Conservation (phyloP, 768 basidiomycete species). For the Mrakia blollopis region DNA sequence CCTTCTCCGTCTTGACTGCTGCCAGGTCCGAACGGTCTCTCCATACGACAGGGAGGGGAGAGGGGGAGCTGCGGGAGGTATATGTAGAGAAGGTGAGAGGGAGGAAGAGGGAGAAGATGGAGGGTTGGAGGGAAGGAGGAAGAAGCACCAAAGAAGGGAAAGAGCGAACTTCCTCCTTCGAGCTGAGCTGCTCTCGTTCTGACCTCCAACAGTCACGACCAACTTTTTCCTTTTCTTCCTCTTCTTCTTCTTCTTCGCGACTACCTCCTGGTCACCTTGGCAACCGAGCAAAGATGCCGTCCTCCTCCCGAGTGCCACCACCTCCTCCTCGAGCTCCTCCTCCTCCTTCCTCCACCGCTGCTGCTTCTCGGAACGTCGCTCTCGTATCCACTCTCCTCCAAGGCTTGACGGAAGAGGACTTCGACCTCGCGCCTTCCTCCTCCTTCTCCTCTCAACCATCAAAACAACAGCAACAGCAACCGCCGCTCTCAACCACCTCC, state of each 20-base stretch:
- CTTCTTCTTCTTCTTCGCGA: neutral
- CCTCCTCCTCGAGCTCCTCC: neutral
- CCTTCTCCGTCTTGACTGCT: constrained; percentile 9
- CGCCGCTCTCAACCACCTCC: neutral
- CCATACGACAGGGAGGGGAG: neutral
- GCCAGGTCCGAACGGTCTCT: neutral
- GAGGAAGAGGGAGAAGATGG: neutral
- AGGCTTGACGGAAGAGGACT: neutral
- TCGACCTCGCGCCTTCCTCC: neutral
- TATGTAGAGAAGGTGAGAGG: neutral
- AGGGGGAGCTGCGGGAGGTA: neutral
- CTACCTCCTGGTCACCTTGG: neutral
- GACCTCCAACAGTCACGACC: neutral
- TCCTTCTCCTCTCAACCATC: neutral
- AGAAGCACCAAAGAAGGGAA: no score
- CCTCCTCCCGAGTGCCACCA: neutral
- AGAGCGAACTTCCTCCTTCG: neutral
- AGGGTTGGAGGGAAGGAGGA: neutral
- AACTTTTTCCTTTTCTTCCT: neutral
- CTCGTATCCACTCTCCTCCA: neutral
- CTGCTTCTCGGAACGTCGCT: neutral
- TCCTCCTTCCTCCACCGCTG: neutral
- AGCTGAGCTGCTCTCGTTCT: no score
- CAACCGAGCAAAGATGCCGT: neutral
- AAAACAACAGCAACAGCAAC: no score